These are phyloP conservation scores for Kickxella alabastrina DNA, from an alignment of 192 early-diverging fungal species.

Conservation along the genomic window DNA sequence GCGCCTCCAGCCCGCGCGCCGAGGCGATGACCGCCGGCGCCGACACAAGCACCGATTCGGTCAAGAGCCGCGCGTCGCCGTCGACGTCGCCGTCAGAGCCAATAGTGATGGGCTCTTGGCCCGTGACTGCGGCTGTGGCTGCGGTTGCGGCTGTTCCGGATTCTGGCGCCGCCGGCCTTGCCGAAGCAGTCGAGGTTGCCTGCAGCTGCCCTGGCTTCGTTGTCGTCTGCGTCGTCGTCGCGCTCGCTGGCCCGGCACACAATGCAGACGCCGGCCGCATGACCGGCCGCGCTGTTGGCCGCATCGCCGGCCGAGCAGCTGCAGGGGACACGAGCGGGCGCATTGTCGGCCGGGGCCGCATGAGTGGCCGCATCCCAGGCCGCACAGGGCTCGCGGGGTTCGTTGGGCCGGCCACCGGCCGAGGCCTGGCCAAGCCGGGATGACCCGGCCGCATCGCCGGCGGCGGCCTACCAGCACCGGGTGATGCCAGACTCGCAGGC, in stretches of 20 bases:
- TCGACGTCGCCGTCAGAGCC: neutral
- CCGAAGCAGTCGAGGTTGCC: neutral
- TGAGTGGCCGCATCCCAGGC: conserved; percentile 17
- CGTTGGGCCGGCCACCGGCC: neutral
- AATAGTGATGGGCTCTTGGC: neutral
- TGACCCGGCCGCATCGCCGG: conserved; percentile 1
- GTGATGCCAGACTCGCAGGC: neutral
- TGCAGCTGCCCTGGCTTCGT: neutral
- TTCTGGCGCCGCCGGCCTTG: neutral
- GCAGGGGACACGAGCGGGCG: conserved; percentile 10
- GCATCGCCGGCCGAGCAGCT: neutral
- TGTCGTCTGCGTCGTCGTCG: neutral
- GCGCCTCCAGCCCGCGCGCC: conserved; percentile 27
- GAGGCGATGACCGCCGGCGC: conserved; percentile 23
- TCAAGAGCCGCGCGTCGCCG: conserved; percentile 30
- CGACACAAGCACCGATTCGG: conserved; percentile 28
- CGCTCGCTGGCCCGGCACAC: neutral
- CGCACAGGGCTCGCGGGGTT: conserved; percentile 8
- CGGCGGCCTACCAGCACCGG: neutral
- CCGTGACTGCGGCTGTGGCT: neutral
- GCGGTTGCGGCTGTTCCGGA: neutral
- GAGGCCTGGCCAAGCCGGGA: neutral
- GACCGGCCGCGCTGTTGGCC: conserved; percentile 6
- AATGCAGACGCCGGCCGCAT: conserved; percentile 9
- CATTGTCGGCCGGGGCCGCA: conserved; percentile 17